Base-by-base conservation (phyloP, 352 stramenopile species). In the Peronosclerospora sorghi region DNA sequence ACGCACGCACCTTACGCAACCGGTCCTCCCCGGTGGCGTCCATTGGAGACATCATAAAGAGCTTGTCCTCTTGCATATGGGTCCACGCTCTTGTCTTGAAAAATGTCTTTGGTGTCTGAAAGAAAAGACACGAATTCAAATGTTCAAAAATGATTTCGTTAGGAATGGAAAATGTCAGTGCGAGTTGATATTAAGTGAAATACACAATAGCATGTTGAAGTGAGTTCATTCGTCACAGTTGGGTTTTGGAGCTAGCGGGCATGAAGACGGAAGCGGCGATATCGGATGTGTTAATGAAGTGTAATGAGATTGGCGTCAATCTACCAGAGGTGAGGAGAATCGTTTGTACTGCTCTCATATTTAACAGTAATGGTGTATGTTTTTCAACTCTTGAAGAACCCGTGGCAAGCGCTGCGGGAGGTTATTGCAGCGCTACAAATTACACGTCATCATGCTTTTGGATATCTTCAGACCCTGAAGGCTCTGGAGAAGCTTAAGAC, bases 231-330 rank as follows among this genome's bases (percentile, higher is more conserved):
- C 34, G 29, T n/a, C 30, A 7, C 29, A 48, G 39, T 51, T 54
- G n/a, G n/a, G 29, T 6, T 26, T 26, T 26, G 6, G 6, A 26
- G 21, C 6, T 26, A 14, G 28, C 8, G 10, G 41, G 19, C 19
- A 83, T 88, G 76, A 75, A 83, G 35, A 54, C 48, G 32, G 60
- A 82, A 35, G 41, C 54, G 14, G 45, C 68, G 32, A 58, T 88
- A 8, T 79, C 68, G 23, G 76, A 86, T 23, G 50, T 86, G 14
- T 30, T 88, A 20, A 62, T 79, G 49, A 70, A 78, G 52, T 86
- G 73, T 45, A 68, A 86, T 41, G 49, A 79, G 32, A 38, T 69
- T 19, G 44, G 52, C 30, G 32, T 85, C 14, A 47, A 50, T 32
- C 42, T 84, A 24, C 68, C 75, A 1, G 35, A 53, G 52, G 68